These are phyloP conservation scores for Hyphopichia pseudoburtonii DNA, from an alignment of 1,139 yeast genomes.

Conservation along the genomic window DNA sequence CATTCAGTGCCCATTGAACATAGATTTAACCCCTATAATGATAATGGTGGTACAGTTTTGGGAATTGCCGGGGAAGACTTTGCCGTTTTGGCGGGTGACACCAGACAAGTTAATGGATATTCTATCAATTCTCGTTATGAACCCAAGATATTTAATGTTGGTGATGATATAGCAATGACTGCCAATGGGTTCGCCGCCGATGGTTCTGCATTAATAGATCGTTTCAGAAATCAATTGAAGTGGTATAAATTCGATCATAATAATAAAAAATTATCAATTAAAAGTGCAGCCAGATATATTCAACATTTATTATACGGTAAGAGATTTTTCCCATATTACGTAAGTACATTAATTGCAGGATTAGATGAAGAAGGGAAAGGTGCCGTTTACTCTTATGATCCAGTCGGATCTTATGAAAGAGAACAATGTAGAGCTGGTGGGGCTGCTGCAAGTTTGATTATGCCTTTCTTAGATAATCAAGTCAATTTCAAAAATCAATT, in stretches of 20 bases:
- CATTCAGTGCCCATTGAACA: constrained; percentile 78
- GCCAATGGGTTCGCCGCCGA: constrained; percentile 98
- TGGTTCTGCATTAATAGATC: constrained; percentile 78
- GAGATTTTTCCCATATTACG: constrained; percentile 95
- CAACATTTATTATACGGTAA: constrained; percentile 91
- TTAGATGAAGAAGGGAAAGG: constrained; percentile 94
- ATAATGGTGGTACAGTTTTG: constrained; percentile 95
- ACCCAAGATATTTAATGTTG: constrained; percentile 86
- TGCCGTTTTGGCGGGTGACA: constrained; percentile 96
- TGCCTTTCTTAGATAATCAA: constrained; percentile 97
- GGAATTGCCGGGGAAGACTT: constrained; percentile 98
- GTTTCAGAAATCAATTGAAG: constrained; percentile 73
- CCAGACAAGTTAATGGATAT: constrained; percentile 93
- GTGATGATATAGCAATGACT: constrained; percentile 82
- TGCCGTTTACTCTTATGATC: constrained; percentile 93
- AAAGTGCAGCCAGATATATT: constrained; percentile 84
- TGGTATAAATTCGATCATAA: constrained; percentile 93
- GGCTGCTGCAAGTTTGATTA: constrained; percentile 91
- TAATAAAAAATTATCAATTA: constrained; percentile 64
- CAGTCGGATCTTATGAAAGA: constrained; percentile 96
- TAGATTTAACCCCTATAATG: constrained; percentile 91
- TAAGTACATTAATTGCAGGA: constrained; percentile 92
- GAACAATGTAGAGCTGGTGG: constrained; percentile 99
- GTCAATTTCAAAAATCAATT: constrained; percentile 91
- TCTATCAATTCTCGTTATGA: constrained; percentile 91